phyloP scores from a whole-genome alignment of 352 stramenopile species.

The Phytopythium vexans region DNA sequence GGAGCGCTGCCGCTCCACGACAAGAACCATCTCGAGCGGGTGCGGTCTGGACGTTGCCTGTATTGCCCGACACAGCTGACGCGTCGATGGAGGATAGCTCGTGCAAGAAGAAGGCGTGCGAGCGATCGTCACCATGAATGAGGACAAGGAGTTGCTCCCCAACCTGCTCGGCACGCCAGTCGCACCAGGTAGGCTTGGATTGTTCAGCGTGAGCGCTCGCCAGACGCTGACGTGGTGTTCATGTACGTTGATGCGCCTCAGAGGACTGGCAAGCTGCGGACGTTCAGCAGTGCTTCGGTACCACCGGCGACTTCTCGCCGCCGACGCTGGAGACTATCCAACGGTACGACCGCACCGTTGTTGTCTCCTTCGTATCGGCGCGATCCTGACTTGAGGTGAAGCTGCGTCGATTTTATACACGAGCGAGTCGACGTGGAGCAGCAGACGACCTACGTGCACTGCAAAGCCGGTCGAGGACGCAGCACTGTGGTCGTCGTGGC shows the following conservation, averaged over 20 bases:
- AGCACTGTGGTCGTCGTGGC: slow-evolving; percentile 73
- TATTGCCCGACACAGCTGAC: not conserved
- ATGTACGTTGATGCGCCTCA: slow-evolving; percentile 6
- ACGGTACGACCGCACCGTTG: slow-evolving; percentile 11
- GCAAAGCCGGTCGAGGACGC: slow-evolving; percentile 72
- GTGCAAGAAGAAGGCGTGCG: slow-evolving; percentile 48
- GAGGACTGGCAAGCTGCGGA: slow-evolving; percentile 47
- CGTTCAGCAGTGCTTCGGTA: slow-evolving; percentile 60
- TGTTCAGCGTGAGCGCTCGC: too few relatives aligned
- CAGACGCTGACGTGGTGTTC: not conserved
- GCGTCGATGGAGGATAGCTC: slow-evolving; percentile 19
- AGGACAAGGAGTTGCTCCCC: slow-evolving; percentile 57
- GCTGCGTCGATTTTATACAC: slow-evolving; percentile 63
- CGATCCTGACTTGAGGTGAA: slow-evolving; percentile 8
- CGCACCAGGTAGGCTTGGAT: slow-evolving; percentile 32
- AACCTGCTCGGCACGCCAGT: slow-evolving; percentile 64
- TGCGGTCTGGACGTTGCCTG: slow-evolving; percentile 4
- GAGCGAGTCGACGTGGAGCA: slow-evolving; percentile 44
- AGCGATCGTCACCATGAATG: slow-evolving; percentile 81
- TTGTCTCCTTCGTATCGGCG: not conserved
- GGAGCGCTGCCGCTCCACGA: slow-evolving; percentile 61
- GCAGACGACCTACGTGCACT: slow-evolving; percentile 78
- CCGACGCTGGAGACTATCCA: slow-evolving; percentile 63
- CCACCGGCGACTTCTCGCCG: slow-evolving; percentile 63
- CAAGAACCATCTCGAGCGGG: slow-evolving; percentile 46